Base-by-base conservation (phyloP, 2,329 filamentous ascomycete genomes). In the Trichoderma brevicompactum region DNA sequence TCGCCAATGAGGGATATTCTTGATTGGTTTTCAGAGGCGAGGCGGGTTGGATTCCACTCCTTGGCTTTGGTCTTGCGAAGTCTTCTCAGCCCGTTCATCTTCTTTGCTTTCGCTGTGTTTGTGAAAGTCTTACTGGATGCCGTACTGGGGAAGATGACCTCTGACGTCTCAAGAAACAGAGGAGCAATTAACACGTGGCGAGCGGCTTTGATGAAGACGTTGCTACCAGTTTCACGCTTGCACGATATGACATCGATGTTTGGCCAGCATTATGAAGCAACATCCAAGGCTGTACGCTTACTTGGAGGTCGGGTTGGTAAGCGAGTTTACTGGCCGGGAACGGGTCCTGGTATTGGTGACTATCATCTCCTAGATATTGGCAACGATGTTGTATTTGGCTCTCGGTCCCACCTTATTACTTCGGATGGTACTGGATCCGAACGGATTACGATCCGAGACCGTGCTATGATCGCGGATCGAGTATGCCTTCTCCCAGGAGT, bases 371-470 rank as follows among this genome's bases (percentile, higher is more conserved):
- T 87, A 10, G 79, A 86, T 28, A 77, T 87, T 66, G 85, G 85
- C 9, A 80, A 86, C 64, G 81, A 87, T 71, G 84, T 87, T n/a
- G 83, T 87, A 9, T 87, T 87, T 67, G 84, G 85, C 0, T 86
- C 83, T 12, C 79, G 83, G 2, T 81, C 83, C 3, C 79, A 84
- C 64, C 69, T 87, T 0, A 73, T 86, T 36, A 86, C 83, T 1
- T 82, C 82, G 0, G 84, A 87, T 70, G 81, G 79, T 2, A 74
- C 71, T 23, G 81, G 84, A 0, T 82, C 81, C 10, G 81, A 82
- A 13, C 74, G 70, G 8, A 77, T 87, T 53, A 77, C 73, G 12
- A 79, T 87, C 55, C 72, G 75, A 7, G 79, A 82, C 64, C 75
- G 81, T 1, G 79, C 83, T 19, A 87, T 87, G 84, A 81, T 87